A percentile compares a stretch with the other conserved stretches of the same genome.
Evolutionary conservation across 1,284 basidiomycete genomes (phyloP).

Genomic region (Cystobasidium sp.): DNA sequence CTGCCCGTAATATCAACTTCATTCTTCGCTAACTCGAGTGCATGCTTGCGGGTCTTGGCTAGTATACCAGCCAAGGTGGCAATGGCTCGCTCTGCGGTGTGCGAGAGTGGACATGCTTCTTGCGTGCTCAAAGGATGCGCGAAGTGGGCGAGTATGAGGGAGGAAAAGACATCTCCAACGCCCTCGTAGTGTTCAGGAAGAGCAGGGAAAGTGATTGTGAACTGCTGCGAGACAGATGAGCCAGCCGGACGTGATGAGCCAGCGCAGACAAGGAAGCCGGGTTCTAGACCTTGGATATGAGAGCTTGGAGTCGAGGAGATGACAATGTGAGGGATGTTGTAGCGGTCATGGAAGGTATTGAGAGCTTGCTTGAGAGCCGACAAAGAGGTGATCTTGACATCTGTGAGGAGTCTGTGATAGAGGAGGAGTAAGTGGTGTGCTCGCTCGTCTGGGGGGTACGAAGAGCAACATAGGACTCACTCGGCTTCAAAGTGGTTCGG

Average conservation of each 20-base stretch:
- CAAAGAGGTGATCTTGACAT: conserved; percentile 69
- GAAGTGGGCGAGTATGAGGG: conserved; percentile 85
- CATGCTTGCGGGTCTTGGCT: conserved; percentile 68
- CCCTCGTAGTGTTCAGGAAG: conserved; percentile 93
- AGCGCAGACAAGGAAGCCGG: conserved; percentile 69
- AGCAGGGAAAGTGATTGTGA: conserved; percentile 74
- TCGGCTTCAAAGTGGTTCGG: conserved; percentile 99
- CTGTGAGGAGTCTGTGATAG: conserved; percentile 69
- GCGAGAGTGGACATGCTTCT: conserved; percentile 64
- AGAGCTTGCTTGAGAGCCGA: conserved; percentile 72
- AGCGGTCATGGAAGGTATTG: conserved; percentile 71
- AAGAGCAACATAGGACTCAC: conserved; percentile 62
- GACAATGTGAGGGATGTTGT: conserved; percentile 81
- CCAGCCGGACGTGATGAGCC: conserved; percentile 61
- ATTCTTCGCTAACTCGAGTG: conserved; percentile 55
- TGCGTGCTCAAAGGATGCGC: conserved; percentile 43
- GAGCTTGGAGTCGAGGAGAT: conserved; percentile 76
- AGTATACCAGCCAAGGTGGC: conserved; percentile 86
- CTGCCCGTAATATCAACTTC: conserved; percentile 57
- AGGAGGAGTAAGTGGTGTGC: conserved; percentile 11
- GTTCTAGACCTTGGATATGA: conserved; percentile 11
- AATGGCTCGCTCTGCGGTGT: conserved; percentile 65
- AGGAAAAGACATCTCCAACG: conserved; percentile 95
- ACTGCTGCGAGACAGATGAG: conserved; percentile 59
- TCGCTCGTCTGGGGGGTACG: neutral